Conservation (phyloP, 306 rosid species). For the Malus orientalis region DNA sequence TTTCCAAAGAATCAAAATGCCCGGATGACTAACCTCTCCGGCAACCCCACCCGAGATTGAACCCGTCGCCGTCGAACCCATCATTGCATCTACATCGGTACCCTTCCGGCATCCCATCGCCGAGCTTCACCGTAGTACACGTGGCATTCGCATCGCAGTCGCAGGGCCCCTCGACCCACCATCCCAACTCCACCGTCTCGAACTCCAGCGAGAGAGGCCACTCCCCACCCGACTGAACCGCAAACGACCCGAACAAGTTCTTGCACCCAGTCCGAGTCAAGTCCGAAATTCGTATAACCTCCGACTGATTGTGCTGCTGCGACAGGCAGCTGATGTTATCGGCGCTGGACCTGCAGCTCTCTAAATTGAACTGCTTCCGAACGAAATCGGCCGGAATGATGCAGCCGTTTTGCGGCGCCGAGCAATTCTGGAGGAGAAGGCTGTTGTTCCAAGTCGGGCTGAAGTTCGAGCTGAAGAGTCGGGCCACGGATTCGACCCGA, state of each 20-base stretch:
- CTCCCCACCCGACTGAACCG: conserved; percentile 20
- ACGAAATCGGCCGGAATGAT: conserved; percentile 24
- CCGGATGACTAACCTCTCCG: conserved; percentile 55
- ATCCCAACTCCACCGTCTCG: conserved; percentile 51
- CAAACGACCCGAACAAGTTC: conserved; percentile 42
- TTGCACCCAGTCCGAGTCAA: conserved; percentile 17
- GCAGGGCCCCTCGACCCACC: conserved; percentile 55
- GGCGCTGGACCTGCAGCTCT: conserved; percentile 10
- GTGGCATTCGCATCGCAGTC: conserved; percentile 28
- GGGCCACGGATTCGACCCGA: conserved; percentile 6
- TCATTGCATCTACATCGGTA: conserved; percentile 46
- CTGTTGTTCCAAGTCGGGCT: conserved; percentile 40
- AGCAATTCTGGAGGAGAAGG: conserved; percentile 54
- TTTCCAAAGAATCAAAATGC: not conserved
- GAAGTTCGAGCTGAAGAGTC: conserved; percentile 30
- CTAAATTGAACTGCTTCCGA: conserved; percentile 5
- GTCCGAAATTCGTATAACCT: conserved; percentile 2
- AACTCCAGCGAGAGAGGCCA: conserved; percentile 32
- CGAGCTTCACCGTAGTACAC: not conserved
- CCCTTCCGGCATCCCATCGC: not conserved
- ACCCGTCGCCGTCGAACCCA: conserved; percentile 68
- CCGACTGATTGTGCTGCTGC: not conserved
- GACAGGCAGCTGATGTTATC: conserved; percentile 47
- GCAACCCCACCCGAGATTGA: conserved; percentile 45
- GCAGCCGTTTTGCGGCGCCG: conserved; percentile 20